These are phyloP conservation scores for Drechmeria coniospora DNA, from an alignment of 2,329 filamentous ascomycete species.

Conservation along the genomic window DNA sequence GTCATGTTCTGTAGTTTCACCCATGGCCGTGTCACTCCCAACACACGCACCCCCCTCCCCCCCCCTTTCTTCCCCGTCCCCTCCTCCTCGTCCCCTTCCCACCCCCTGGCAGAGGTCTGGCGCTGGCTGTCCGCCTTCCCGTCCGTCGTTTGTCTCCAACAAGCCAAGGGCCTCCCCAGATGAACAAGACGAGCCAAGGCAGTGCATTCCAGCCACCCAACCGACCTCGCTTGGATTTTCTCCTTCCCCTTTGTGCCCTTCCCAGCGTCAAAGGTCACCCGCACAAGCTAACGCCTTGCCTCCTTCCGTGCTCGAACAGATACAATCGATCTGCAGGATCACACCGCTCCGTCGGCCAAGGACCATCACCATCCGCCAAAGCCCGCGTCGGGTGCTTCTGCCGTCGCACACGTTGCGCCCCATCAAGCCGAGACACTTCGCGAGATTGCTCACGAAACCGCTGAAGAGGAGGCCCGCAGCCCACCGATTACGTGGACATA, in stretches of 20 bases:
- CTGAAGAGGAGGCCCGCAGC: conserved; percentile 53
- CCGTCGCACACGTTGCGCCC: conserved; percentile 43
- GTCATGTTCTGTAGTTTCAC: no score
- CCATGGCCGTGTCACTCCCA: no score
- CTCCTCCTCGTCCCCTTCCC: background rate
- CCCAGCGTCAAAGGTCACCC: background rate
- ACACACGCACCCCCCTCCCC: background rate
- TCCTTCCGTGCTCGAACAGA: conserved; percentile 34
- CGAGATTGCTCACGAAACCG: conserved; percentile 61
- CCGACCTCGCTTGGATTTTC: background rate
- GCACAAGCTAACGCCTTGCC: conserved; percentile 4
- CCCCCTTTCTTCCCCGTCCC: background rate
- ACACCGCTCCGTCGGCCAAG: conserved; percentile 66
- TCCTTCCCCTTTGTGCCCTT: background rate
- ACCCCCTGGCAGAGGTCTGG: background rate
- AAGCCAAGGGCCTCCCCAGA: no score
- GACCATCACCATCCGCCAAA: conserved; percentile 40
- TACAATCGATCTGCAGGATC: conserved; percentile 87
- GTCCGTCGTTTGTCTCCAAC: no score
- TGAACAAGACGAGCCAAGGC: no score
- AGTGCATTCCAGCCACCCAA: conserved; percentile 1
- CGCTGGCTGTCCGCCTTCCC: no score
- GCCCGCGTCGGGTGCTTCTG: conserved; percentile 24
- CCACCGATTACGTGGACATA: conserved; percentile 42
- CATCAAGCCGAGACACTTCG: conserved; percentile 79